Conservation (phyloP, 805 yeast genomes). For the Kazachstania bromeliacearum region DNA sequence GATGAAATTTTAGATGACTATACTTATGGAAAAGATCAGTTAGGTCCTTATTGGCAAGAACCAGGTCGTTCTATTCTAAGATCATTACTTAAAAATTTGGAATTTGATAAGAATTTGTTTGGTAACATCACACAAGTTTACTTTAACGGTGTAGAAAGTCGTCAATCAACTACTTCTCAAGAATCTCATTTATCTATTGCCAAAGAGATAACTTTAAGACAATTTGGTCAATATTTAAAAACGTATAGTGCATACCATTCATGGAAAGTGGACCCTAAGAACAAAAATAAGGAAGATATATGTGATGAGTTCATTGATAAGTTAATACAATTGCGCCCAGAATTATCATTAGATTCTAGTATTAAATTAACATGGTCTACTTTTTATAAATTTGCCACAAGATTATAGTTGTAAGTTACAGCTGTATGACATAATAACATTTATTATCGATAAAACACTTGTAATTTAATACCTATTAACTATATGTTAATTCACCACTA, state of each 20-base stretch:
- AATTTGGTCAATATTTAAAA: conserved; percentile 43
- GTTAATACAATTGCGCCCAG: conserved; percentile 29
- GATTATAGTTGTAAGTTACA: no score
- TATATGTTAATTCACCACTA: no score
- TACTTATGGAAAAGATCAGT: conserved; percentile 37
- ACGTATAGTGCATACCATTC: conserved; percentile 66
- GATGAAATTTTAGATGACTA: conserved; percentile 45
- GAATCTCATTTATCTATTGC: conserved; percentile 26
- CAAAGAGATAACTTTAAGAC: conserved; percentile 35
- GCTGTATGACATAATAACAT: no score
- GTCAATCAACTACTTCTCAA: conserved; percentile 4
- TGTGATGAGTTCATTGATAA: conserved; percentile 39
- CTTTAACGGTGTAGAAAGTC: conserved; percentile 13
- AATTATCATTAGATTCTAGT: conserved; percentile 7
- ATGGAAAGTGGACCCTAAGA: conserved; percentile 34
- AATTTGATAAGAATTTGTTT: conserved; percentile 28
- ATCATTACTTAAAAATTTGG: conserved; percentile 26
- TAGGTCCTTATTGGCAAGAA: conserved; percentile 73
- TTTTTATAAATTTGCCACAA: conserved; percentile 21
- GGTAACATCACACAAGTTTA: conserved; percentile 31
- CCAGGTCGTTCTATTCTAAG: conserved; percentile 62
- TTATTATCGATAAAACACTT: no score
- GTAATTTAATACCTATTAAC: no score
- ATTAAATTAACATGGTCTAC: conserved; percentile 22
- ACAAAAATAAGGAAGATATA: conserved; percentile 33